Percentiles rank a stretch among this genome's conserved stretches.
phyloP scores from a whole-genome alignment of 108 stramenopile species.

The Nitzschia sp. region DNA sequence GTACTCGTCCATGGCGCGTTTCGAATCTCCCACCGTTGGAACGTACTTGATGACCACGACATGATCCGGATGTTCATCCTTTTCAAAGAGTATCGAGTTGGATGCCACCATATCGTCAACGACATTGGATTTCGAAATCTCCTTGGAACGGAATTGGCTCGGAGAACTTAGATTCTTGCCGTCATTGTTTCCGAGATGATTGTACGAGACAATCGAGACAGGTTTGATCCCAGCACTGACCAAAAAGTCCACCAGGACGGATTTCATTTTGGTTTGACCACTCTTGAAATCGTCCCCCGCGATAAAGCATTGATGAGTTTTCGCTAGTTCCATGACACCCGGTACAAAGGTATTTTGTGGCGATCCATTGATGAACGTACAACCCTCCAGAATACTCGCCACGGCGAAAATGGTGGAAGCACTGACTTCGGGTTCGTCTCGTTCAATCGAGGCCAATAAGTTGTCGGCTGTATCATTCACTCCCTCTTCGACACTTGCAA shows the following conservation, averaged over 20 bases:
- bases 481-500: slow-evolving; percentile 89
- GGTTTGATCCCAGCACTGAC: slow-evolving; percentile 98
- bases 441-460: slow-evolving; percentile 84
- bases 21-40: slow-evolving; percentile 96
- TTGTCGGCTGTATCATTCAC: slow-evolving; percentile 94
- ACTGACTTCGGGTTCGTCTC: slow-evolving; percentile 88
- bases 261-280: slow-evolving; percentile 99
- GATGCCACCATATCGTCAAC: slow-evolving; percentile 99
- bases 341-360: slow-evolving; percentile 99
- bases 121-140: slow-evolving; percentile 97
- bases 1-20: slow-evolving; percentile 99
- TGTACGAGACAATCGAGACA: slow-evolving; percentile 96
- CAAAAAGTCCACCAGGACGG: slow-evolving; percentile 96
- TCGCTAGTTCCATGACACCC: slow-evolving; percentile 91
- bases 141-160: slow-evolving; percentile 97
- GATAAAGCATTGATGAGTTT: slow-evolving; percentile 83
- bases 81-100: slow-evolving; percentile 92
- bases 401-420: slow-evolving; percentile 96
- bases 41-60: slow-evolving; percentile 98
- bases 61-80: slow-evolving; percentile 98
- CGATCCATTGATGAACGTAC: slow-evolving; percentile 97
- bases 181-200: slow-evolving; percentile 99
- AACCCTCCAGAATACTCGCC: slow-evolving; percentile 94
- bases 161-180: slow-evolving; percentile 96
- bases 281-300: slow-evolving; percentile 99